Conservation (phyloP, 2,329 filamentous ascomycete genomes). For the Arthrobotrys pseudoclavata region DNA sequence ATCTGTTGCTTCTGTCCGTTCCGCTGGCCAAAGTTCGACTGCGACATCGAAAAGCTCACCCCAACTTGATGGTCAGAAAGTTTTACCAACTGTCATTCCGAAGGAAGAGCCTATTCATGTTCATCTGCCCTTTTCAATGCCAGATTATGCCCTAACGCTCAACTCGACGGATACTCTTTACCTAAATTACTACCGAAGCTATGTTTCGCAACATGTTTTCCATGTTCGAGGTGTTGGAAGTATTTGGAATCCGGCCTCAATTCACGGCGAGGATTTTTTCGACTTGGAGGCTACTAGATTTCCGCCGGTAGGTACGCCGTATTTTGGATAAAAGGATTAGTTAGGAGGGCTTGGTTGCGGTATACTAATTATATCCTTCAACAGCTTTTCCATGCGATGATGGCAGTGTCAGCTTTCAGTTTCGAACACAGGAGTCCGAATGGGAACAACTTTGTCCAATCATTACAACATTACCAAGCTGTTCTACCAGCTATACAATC, state of each 20-base stretch:
- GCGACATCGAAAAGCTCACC: slow-evolving; percentile 56
- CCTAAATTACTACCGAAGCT: slow-evolving; percentile 63
- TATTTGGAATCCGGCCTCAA: slow-evolving; percentile 42
- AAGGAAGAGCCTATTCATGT: slow-evolving; percentile 43
- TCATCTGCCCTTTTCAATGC: slow-evolving; percentile 37
- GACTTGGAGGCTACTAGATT: slow-evolving; percentile 69
- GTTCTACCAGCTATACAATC: slow-evolving; percentile 69
- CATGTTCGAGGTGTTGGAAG: slow-evolving; percentile 59
- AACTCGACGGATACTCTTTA: slow-evolving; percentile 57
- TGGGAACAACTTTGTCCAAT: slow-evolving; percentile 68
- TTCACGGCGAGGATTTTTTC: slow-evolving; percentile 66
- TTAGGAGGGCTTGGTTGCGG: slow-evolving; percentile 15
- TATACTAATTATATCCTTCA: slow-evolving; percentile 41
- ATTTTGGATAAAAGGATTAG: background rate
- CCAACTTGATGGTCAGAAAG: slow-evolving; percentile 38
- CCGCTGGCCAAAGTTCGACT: slow-evolving; percentile 45
- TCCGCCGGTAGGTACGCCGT: slow-evolving; percentile 68
- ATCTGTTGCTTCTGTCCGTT: slow-evolving; percentile 47
- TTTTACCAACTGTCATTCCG: slow-evolving; percentile 34
- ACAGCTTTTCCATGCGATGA: slow-evolving; percentile 72
- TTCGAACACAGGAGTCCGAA: slow-evolving; percentile 67
- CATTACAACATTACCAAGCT: slow-evolving; percentile 72
- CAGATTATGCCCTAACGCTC: slow-evolving; percentile 29
- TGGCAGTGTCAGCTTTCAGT: slow-evolving; percentile 72
- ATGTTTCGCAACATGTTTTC: slow-evolving; percentile 63